phyloP scores from a whole-genome alignment of 805 yeast genomes.

The Wickerhamomyces ciferrii region DNA sequence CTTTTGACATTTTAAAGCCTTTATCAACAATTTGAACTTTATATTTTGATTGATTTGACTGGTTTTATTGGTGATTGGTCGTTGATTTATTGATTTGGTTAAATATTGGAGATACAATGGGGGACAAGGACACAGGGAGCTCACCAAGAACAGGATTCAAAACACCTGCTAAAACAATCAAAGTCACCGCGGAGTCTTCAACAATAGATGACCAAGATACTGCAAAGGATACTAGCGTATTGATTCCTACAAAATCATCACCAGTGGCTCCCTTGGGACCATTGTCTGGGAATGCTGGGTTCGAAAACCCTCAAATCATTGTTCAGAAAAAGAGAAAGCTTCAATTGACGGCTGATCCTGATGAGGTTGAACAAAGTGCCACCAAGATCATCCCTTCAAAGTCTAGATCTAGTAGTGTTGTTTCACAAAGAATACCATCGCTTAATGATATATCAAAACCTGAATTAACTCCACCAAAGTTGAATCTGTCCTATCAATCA shows the following conservation, averaged over 20 bases:
- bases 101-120: too few relatives aligned
- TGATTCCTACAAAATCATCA: slow-evolving; percentile 2
- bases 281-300: background rate
- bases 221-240: background rate
- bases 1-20: too few relatives aligned
- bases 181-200: background rate
- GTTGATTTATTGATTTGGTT: too few relatives aligned
- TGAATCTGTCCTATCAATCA: background rate
- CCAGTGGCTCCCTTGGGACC: background rate
- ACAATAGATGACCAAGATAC: background rate
- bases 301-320: background rate
- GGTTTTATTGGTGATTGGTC: too few relatives aligned
- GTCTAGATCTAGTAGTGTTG: background rate
- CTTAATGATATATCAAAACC: slow-evolving; percentile 2
- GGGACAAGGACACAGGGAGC: too few relatives aligned
- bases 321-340: slow-evolving; percentile 3
- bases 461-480: slow-evolving; percentile 3
- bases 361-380: background rate
- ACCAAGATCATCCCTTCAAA: slow-evolving; percentile 2
- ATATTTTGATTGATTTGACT: too few relatives aligned
- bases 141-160: background rate
- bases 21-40: too few relatives aligned
- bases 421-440: slow-evolving; percentile 2
- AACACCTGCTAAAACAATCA: background rate
- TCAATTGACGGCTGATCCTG: slow-evolving; percentile 1